Evolutionary conservation across 106 monocot species (phyloP).

Genomic region (Alisma plantagoaquatica): DNA sequence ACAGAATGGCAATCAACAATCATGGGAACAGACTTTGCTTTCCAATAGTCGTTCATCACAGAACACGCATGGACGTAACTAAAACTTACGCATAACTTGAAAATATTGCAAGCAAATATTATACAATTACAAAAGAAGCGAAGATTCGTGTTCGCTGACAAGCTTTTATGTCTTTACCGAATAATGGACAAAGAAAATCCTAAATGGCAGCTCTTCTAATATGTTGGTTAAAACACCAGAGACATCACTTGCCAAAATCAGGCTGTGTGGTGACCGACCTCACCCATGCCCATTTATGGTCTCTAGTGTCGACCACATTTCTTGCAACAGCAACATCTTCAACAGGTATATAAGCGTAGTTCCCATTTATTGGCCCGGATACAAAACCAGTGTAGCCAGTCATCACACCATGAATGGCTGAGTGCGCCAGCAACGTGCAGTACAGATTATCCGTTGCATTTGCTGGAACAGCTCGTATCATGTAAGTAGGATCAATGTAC

Average conservation of each 20-base stretch:
- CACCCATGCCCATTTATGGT: constrained; percentile 96
- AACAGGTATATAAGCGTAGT: constrained; percentile 73
- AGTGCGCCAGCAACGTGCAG: constrained; percentile 82
- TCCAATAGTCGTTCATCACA: too few relatives aligned
- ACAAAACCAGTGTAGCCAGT: constrained; percentile 88
- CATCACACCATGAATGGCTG: constrained; percentile 81
- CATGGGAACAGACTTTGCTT: too few relatives aligned
- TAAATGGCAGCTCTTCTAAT: too few relatives aligned
- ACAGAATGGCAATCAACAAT: too few relatives aligned
- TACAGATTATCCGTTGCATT: constrained; percentile 75
- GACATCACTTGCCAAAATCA: constrained; percentile 48
- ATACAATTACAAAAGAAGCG: too few relatives aligned
- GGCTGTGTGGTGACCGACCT: constrained; percentile 82
- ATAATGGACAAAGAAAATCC: too few relatives aligned
- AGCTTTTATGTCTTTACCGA: too few relatives aligned
- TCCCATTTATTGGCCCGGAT: constrained; percentile 67
- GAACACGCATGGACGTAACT: too few relatives aligned
- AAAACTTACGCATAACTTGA: too few relatives aligned
- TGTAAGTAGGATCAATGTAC: constrained; percentile 91
- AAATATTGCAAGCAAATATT: too few relatives aligned
- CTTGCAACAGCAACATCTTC: constrained; percentile 55
- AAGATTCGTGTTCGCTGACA: too few relatives aligned
- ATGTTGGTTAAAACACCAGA: too few relatives aligned
- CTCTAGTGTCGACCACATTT: constrained; percentile 45
- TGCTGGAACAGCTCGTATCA: constrained; percentile 79